These are phyloP conservation scores for Ganoderma boninense DNA, from an alignment of 1,284 basidiomycete genomes.

Conservation along the genomic window DNA sequence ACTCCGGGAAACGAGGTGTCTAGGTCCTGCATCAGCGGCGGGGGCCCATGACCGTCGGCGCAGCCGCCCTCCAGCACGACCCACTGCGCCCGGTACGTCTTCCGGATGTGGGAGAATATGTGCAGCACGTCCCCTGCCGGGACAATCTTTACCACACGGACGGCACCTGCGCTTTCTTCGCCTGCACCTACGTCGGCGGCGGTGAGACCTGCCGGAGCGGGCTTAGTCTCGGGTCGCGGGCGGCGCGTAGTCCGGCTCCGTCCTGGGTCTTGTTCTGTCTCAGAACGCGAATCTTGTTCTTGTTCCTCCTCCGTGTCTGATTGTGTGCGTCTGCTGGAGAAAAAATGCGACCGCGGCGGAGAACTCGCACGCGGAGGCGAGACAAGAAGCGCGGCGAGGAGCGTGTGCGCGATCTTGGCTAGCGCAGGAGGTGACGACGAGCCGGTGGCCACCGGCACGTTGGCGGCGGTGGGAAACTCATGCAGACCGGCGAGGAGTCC, in stretches of 20 bases:
- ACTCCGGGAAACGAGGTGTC: constrained; percentile 17
- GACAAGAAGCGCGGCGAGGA: constrained; percentile 54
- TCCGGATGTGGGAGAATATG: constrained; percentile 90
- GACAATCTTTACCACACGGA: constrained; percentile 55
- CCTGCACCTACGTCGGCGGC: not conserved
- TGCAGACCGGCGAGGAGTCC: constrained; percentile 90
- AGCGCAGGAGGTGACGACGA: constrained; percentile 42
- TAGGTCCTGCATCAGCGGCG: constrained; percentile 30
- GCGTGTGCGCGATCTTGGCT: constrained; percentile 47
- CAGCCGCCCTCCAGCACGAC: constrained; percentile 65
- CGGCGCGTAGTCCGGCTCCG: constrained; percentile 5
- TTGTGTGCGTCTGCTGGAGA: not conserved
- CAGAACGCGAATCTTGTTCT: not conserved
- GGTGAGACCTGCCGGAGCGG: not conserved
- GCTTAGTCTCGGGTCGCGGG: constrained; percentile 3
- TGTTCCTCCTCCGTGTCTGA: not conserved
- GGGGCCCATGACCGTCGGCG: constrained; percentile 39
- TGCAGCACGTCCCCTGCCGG: constrained; percentile 77
- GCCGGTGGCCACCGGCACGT: constrained; percentile 46
- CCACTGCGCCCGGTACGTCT: constrained; percentile 88
- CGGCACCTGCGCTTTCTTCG: not conserved
- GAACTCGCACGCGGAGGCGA: constrained; percentile 30
- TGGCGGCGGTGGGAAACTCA: constrained; percentile 77
- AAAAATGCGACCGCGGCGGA: not conserved
- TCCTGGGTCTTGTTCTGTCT: not conserved